phyloP scores from a whole-genome alignment of 192 early-diverging fungal genomes.

The Backusella mclennaniae region DNA sequence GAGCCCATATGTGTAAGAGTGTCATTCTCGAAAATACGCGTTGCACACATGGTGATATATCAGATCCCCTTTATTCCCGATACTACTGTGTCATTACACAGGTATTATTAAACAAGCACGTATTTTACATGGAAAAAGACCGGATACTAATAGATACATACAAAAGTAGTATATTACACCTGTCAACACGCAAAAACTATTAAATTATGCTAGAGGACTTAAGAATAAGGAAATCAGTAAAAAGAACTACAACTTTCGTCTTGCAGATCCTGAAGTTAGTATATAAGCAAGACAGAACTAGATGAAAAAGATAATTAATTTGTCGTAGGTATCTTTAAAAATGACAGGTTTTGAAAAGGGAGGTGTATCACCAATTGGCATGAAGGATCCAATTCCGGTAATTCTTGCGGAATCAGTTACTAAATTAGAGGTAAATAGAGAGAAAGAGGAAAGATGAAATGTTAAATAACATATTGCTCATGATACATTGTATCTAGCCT shows the following conservation, averaged over 20 bases:
- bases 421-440: constrained; percentile 46
- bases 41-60: constrained; percentile 49
- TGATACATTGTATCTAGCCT: constrained; percentile 35
- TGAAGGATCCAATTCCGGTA: constrained; percentile 55
- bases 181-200: constrained; percentile 62
- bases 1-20: constrained; percentile 85
- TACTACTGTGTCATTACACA: constrained; percentile 73
- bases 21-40: constrained; percentile 90
- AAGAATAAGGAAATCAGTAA: constrained; percentile 49
- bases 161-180: constrained; percentile 44
- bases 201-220: constrained; percentile 61
- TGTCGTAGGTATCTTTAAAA: constrained; percentile 48
- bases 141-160: not conserved
- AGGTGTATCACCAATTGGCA: constrained; percentile 72
- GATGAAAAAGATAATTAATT: not conserved
- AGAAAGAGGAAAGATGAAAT: not conserved
- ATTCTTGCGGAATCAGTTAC: constrained; percentile 64
- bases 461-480: not conserved
- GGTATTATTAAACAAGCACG: constrained; percentile 23
- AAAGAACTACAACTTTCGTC: constrained; percentile 81
- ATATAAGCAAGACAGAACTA: not conserved
- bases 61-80: constrained; percentile 52
- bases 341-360: constrained; percentile 75
- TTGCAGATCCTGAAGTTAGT: constrained; percentile 56
- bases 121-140: not conserved